Conservation (phyloP, 2,329 filamentous ascomycete genomes). For the Blumeriella jaapii region DNA sequence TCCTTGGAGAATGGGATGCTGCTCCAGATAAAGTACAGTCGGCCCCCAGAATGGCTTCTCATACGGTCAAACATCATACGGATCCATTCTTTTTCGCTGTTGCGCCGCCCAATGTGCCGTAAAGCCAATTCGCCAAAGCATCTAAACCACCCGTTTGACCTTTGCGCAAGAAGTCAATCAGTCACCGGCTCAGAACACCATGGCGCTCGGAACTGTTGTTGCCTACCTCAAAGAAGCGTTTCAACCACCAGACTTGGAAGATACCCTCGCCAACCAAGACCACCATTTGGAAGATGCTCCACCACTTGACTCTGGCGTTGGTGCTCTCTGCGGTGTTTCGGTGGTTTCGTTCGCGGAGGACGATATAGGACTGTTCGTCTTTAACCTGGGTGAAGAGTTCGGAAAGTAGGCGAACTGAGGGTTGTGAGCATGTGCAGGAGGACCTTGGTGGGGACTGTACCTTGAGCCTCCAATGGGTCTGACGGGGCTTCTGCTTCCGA, state of each 20-base stretch:
- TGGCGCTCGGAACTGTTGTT: constrained; percentile 25
- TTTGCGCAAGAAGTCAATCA: constrained; percentile 22
- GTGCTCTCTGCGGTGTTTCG: constrained; percentile 98
- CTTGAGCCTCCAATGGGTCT: constrained; percentile 85
- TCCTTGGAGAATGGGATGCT: constrained; percentile 2
- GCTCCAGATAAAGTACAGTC: constrained; percentile 9
- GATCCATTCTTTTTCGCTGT: constrained; percentile 9
- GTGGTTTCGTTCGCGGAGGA: constrained; percentile 89
- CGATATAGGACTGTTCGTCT: constrained; percentile 96
- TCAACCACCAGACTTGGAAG: constrained; percentile 99
- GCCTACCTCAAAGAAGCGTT: constrained; percentile 84
- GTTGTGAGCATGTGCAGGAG: background rate
- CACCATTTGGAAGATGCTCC: constrained; percentile 92
- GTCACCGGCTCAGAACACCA: constrained; percentile 21
- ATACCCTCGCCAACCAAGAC: constrained; percentile 84
- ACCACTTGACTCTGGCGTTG: constrained; percentile 97
- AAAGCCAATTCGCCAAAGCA: constrained; percentile 9
- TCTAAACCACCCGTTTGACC: constrained; percentile 55
- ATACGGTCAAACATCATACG: constrained; percentile 11
- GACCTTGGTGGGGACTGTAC: constrained; percentile 35
- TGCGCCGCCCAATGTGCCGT: constrained; percentile 17
- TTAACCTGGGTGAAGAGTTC: constrained; percentile 86
- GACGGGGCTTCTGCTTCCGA: constrained; percentile 72
- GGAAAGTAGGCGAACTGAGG: constrained; percentile 64
- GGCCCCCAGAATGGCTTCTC: no score